phyloP scores from a whole-genome alignment of 1,139 yeast species.

The Debaryomyces fabryi region DNA sequence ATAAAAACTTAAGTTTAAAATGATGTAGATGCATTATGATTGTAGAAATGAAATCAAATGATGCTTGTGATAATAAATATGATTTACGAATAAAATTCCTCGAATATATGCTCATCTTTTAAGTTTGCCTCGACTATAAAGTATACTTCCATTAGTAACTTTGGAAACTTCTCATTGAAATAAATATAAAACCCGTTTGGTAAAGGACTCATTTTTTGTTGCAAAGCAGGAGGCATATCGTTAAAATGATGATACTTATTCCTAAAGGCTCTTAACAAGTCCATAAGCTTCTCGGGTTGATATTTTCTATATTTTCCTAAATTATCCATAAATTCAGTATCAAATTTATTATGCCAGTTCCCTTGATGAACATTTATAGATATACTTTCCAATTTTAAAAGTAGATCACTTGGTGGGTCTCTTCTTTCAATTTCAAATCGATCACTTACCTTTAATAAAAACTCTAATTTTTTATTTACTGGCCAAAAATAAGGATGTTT shows the following conservation, averaged over 20 bases:
- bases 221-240: slow-evolving; percentile 72
- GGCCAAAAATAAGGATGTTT: slow-evolving; percentile 92
- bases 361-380: slow-evolving; percentile 56
- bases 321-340: slow-evolving; percentile 70
- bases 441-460: slow-evolving; percentile 84
- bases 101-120: slow-evolving; percentile 61
- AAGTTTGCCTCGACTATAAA: slow-evolving; percentile 61
- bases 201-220: slow-evolving; percentile 68
- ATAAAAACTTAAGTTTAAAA: neutral
- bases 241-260: slow-evolving; percentile 93
- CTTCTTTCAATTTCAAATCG: slow-evolving; percentile 85
- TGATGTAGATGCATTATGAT: slow-evolving; percentile 8
- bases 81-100: slow-evolving; percentile 46
- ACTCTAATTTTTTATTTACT: slow-evolving; percentile 73
- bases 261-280: slow-evolving; percentile 82
- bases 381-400: slow-evolving; percentile 59
- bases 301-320: slow-evolving; percentile 91
- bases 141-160: slow-evolving; percentile 74
- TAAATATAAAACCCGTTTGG: slow-evolving; percentile 84
- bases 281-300: slow-evolving; percentile 76
- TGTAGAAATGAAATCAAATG: neutral
- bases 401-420: slow-evolving; percentile 78
- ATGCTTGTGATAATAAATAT: neutral
- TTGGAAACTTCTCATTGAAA: slow-evolving; percentile 76
- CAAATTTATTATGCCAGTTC: slow-evolving; percentile 83